Conservation (phyloP, 331 rosid species). For the Acacia concinna region DNA sequence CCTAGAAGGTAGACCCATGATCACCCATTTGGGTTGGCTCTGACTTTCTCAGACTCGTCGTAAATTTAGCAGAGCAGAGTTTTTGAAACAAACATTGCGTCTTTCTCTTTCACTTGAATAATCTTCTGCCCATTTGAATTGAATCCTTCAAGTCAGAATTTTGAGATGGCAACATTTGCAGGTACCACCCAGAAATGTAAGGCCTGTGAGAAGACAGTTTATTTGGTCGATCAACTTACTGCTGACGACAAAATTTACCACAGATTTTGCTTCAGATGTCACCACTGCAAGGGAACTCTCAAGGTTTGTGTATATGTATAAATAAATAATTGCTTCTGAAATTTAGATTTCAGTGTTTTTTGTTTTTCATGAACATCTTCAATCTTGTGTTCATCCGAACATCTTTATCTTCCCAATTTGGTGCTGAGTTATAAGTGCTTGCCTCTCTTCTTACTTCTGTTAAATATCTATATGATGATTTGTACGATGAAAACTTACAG, state of each 20-base stretch:
- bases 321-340: constrained; percentile 10
- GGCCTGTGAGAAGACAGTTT: constrained; percentile 87
- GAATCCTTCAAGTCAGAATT: constrained; percentile 16
- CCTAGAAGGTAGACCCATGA: constrained; percentile 23
- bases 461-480: background rate
- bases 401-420: constrained; percentile 1
- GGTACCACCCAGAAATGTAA: constrained; percentile 96
- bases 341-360: background rate
- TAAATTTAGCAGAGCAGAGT: constrained; percentile 21
- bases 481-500: background rate
- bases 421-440: background rate
- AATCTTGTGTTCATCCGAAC: background rate
- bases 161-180: constrained; percentile 64
- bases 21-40: constrained; percentile 32
- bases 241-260: constrained; percentile 86
- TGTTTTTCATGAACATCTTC: background rate
- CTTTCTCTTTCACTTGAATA: background rate
- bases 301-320: constrained; percentile 37
- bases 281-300: constrained; percentile 96
- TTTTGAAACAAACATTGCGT: background rate
- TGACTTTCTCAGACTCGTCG: constrained; percentile 48
- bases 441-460: background rate
- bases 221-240: constrained; percentile 82
- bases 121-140: background rate
- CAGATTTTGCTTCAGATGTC: constrained; percentile 91